Evolutionary conservation across 345 rosid species (phyloP).

Genomic region (Eucalyptus victrix): DNA sequence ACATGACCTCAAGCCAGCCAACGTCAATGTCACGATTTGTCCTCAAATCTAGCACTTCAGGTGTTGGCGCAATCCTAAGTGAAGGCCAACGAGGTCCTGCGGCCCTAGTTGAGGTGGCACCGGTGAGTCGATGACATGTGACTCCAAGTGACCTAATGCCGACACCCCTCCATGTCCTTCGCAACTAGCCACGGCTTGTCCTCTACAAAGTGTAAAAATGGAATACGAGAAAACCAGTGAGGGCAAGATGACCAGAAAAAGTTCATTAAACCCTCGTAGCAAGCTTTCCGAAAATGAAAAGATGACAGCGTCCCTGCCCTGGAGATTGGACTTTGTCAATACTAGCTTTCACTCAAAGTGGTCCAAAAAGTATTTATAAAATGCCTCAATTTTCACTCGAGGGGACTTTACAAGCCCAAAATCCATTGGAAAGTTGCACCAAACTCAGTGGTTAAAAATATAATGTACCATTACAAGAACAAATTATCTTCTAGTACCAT

Average conservation of each 20-base stretch:
- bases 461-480: not conserved
- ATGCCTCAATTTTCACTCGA: fast-evolving
- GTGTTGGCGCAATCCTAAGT: not conserved
- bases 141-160: not conserved
- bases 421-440: not conserved
- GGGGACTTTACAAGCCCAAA: not conserved
- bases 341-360: not conserved
- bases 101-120: not conserved
- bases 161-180: not conserved
- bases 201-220: not conserved
- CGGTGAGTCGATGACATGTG: not conserved
- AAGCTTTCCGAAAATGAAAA: not conserved
- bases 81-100: not conserved
- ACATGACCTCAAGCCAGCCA: not conserved
- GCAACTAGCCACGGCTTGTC: not conserved
- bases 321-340: not conserved
- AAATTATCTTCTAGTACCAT: not conserved
- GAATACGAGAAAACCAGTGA: not conserved
- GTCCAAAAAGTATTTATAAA: not conserved
- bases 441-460: fast-evolving
- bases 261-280: not conserved
- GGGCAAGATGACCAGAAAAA: not conserved
- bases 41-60: not conserved
- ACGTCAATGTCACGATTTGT: not conserved
- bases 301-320: not conserved